Conservation (phyloP, 352 stramenopile species). For the Phytopythium sindhum region DNA sequence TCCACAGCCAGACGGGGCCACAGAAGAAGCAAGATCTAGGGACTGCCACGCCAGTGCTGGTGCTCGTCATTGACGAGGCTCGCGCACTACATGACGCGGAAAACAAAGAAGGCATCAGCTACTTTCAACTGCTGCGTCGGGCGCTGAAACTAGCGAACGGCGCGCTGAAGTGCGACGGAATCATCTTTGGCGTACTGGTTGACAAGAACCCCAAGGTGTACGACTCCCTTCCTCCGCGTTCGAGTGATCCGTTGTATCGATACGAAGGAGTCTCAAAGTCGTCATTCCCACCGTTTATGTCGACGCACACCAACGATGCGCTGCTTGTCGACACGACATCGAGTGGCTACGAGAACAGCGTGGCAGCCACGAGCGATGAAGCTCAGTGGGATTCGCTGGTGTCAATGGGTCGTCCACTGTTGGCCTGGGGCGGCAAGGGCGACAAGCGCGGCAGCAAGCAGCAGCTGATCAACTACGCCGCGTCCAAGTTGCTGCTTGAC, state of each 20-base stretch:
- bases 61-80: conserved; percentile 1
- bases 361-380: neutral
- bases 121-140: neutral
- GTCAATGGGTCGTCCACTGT: neutral
- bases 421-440: too few species aligned
- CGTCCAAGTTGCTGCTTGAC: neutral
- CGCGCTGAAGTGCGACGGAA: too few species aligned
- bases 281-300: neutral
- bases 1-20: too few species aligned
- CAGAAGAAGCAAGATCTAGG: too few species aligned
- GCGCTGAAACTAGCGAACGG: neutral
- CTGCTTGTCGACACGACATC: neutral
- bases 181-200: conserved; percentile 2
- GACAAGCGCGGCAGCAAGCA: too few species aligned
- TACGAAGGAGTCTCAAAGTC: neutral
- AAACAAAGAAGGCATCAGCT: neutral
- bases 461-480: neutral
- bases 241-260: too few species aligned
- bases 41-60: neutral
- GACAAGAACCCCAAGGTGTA: neutral
- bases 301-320: neutral
- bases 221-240: neutral
- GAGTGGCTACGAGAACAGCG: too few species aligned
- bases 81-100: neutral
- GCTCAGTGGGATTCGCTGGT: neutral